A percentile compares a stretch with the other conserved stretches of the same genome.
Conservation (phyloP, 768 basidiomycete genomes). For the Myochromella boudieri region DNA sequence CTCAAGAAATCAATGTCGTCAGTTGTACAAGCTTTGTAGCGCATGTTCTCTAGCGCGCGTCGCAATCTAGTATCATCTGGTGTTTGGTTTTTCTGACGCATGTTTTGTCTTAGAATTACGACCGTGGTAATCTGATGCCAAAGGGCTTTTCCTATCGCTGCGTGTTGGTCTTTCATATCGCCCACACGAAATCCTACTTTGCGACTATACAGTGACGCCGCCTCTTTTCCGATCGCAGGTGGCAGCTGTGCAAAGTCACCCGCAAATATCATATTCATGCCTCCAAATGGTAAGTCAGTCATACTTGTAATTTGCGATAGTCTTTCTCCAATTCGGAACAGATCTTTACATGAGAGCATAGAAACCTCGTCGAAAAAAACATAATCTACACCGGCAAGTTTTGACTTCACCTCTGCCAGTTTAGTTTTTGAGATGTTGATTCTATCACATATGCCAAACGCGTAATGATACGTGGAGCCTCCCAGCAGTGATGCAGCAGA, state of each 20-base stretch:
- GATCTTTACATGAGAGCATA: slow-evolving; percentile 34
- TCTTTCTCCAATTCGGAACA: slow-evolving; percentile 26
- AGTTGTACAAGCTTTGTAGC: slow-evolving; percentile 36
- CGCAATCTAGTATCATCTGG: slow-evolving; percentile 24
- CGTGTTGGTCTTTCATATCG: slow-evolving; percentile 13
- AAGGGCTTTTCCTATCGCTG: slow-evolving; percentile 23
- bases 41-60: slow-evolving; percentile 34
- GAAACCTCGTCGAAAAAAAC: slow-evolving; percentile 43
- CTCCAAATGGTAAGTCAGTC: slow-evolving; percentile 19
- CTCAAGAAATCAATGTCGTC: slow-evolving; percentile 36
- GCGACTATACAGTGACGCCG: slow-evolving; percentile 21
- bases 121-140: slow-evolving; percentile 31
- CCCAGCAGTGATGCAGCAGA: slow-evolving; percentile 28
- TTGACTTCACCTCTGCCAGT: slow-evolving; percentile 15
- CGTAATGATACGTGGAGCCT: slow-evolving; percentile 36
- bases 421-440: neutral
- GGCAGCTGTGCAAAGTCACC: slow-evolving; percentile 49
- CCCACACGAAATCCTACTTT: slow-evolving; percentile 7
- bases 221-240: slow-evolving; percentile 23
- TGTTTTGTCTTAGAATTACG: slow-evolving; percentile 27
- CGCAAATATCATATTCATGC: slow-evolving; percentile 42
- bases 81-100: slow-evolving; percentile 27
- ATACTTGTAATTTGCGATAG: slow-evolving; percentile 13
- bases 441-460: slow-evolving; percentile 22
- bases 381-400: slow-evolving; percentile 32